Conservation (phyloP, 2,329 filamentous ascomycete species). For the Colletotrichum sp. region DNA sequence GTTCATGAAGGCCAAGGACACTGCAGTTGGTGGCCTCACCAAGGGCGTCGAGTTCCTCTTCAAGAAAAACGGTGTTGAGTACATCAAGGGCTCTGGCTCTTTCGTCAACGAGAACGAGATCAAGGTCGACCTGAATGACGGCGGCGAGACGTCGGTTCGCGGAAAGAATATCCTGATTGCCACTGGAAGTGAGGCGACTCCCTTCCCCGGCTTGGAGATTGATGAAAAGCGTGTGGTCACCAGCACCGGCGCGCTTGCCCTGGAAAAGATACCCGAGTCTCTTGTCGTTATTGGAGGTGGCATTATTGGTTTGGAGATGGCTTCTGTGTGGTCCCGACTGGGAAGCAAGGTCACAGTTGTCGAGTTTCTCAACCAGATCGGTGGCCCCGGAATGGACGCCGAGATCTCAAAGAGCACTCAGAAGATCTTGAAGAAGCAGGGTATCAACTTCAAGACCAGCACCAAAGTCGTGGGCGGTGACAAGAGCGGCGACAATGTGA, state of each 20-base stretch:
- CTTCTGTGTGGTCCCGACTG: constrained; percentile 93
- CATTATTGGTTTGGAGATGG: constrained; percentile 99
- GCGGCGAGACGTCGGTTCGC: constrained; percentile 84
- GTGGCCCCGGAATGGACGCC: constrained; percentile 94
- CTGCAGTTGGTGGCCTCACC: constrained; percentile 84
- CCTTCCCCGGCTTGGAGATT: constrained; percentile 93
- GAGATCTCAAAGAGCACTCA: constrained; percentile 92
- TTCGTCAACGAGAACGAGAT: constrained; percentile 91
- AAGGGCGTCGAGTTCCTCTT: constrained; percentile 98
- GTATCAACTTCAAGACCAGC: constrained; percentile 96
- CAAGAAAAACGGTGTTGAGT: constrained; percentile 99
- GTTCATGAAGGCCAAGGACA: constrained; percentile 99
- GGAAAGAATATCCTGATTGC: constrained; percentile 99
- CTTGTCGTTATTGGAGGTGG: constrained; percentile 98
- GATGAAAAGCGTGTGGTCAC: constrained; percentile 98
- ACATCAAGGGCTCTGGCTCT: constrained; percentile 90
- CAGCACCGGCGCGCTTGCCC: constrained; percentile 90
- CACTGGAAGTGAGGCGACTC: constrained; percentile 92
- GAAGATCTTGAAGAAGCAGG: constrained; percentile 95
- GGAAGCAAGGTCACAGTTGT: constrained; percentile 96
- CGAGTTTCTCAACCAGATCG: constrained; percentile 95
- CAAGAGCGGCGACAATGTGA: constrained; percentile 76
- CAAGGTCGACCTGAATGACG: constrained; percentile 88
- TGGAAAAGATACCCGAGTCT: constrained; percentile 91
- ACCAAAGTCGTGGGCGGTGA: constrained; percentile 94